phyloP scores from a whole-genome alignment of 208 protist species.

The Leishmania tropica region DNA sequence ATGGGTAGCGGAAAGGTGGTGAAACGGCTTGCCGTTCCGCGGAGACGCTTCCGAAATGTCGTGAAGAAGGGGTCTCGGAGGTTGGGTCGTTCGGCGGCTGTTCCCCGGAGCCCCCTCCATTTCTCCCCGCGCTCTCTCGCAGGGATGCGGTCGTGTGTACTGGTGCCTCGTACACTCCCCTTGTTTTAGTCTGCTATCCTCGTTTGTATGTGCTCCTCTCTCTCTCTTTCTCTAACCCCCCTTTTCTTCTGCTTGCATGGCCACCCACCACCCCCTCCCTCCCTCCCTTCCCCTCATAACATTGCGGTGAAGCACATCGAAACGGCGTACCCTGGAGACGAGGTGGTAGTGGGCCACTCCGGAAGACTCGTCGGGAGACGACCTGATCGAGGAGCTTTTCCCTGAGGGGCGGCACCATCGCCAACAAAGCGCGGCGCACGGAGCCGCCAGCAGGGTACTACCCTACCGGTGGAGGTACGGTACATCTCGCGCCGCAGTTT shows the following conservation, averaged over 20 bases:
- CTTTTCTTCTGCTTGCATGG: neutral
- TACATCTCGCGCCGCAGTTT: too few species aligned
- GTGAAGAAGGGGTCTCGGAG: neutral
- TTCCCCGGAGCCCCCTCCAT: neutral
- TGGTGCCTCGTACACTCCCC: neutral
- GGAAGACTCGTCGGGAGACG: neutral
- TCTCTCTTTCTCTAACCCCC: too few species aligned
- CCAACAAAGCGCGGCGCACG: too few species aligned
- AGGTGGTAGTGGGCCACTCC: neutral
- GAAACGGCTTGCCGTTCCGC: too few species aligned
- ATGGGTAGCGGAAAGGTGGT: neutral
- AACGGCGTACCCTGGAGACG: neutral
- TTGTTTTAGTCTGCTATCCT: neutral
- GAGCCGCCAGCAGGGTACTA: too few species aligned
- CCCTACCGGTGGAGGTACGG: too few species aligned
- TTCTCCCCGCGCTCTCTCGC: neutral
- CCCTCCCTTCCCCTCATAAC: too few species aligned
- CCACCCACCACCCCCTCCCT: too few species aligned
- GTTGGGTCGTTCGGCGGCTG: neutral
- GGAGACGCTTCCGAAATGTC: neutral
- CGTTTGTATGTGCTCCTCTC: neutral
- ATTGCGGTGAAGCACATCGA: neutral
- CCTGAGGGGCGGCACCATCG: too few species aligned
- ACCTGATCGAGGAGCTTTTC: neutral
- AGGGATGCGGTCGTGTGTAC: neutral